Conservation (phyloP, 768 basidiomycete species). For the Leccinum rimulosum region DNA sequence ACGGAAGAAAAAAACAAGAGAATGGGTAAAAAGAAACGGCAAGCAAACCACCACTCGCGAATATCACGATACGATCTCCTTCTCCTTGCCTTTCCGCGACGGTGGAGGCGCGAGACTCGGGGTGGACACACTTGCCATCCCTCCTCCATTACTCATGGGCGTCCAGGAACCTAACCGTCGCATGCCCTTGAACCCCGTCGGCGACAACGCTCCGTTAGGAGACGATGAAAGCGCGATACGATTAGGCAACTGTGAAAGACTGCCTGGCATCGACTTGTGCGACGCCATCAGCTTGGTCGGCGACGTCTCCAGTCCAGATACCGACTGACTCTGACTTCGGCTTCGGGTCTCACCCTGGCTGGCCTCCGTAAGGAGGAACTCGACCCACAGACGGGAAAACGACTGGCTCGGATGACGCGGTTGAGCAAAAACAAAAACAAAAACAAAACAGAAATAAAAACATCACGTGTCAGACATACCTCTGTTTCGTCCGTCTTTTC, state of each 20-base stretch:
- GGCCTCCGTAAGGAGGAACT: constrained; percentile 94
- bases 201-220: constrained; percentile 13
- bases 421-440: constrained; percentile 1
- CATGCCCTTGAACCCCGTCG: constrained; percentile 29
- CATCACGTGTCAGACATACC: constrained; percentile 36
- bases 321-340: constrained; percentile 12
- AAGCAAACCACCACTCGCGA: neutral
- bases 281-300: constrained; percentile 19
- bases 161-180: constrained; percentile 41
- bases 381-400: constrained; percentile 96
- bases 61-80: constrained; percentile 27
- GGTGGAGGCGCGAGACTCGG: constrained; percentile 36
- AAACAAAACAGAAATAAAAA: neutral
- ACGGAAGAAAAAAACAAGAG: neutral
- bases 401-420: constrained; percentile 52
- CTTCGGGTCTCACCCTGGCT: constrained; percentile 32
- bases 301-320: constrained; percentile 8
- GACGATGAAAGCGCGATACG: constrained; percentile 9
- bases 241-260: constrained; percentile 29
- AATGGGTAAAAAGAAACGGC: neutral
- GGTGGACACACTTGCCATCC: constrained; percentile 41
- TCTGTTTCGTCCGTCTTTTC: constrained; percentile 85
- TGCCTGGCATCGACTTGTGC: constrained; percentile 40
- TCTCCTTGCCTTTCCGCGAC: constrained; percentile 48
- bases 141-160: constrained; percentile 19